Conservation (phyloP, 2,329 filamentous ascomycete species). For the Colletotrichum paranaense region DNA sequence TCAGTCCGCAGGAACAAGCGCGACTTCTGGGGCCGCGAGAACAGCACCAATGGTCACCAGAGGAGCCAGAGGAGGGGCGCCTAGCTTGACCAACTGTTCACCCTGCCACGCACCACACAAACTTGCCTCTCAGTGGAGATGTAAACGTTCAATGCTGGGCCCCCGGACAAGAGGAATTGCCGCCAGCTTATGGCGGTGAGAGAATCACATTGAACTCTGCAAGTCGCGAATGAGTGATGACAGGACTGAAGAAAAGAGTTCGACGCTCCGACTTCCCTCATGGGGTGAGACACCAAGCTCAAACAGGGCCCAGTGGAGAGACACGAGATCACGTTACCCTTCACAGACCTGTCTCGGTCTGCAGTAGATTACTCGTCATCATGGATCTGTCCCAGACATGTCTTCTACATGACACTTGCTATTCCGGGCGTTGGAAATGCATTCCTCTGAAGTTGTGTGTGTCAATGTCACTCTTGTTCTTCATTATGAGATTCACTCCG, state of each 20-base stretch:
- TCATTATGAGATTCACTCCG: neutral
- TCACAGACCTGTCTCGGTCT: neutral
- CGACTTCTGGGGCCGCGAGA: neutral
- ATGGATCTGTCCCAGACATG: neutral
- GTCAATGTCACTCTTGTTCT: neutral
- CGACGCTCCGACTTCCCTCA: neutral
- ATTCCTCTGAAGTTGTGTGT: neutral
- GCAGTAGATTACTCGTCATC: neutral
- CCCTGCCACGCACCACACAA: neutral
- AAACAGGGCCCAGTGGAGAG: neutral
- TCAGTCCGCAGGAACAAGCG: constrained; percentile 8
- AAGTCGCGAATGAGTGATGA: neutral
- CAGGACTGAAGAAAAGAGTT: too few relatives aligned
- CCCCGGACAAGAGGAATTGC: neutral
- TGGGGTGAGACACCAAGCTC: neutral
- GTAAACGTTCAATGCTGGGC: neutral
- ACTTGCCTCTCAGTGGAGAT: neutral
- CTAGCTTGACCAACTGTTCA: neutral
- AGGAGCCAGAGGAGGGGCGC: too few relatives aligned
- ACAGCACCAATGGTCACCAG: too few relatives aligned
- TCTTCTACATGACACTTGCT: neutral
- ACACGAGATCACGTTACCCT: neutral
- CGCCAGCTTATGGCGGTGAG: neutral
- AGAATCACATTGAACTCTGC: too few relatives aligned
- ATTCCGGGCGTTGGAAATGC: neutral